Percentiles rank a stretch among this genome's conserved stretches.
Conservation (phyloP, 768 basidiomycete genomes). For the Kwoniella pini region DNA sequence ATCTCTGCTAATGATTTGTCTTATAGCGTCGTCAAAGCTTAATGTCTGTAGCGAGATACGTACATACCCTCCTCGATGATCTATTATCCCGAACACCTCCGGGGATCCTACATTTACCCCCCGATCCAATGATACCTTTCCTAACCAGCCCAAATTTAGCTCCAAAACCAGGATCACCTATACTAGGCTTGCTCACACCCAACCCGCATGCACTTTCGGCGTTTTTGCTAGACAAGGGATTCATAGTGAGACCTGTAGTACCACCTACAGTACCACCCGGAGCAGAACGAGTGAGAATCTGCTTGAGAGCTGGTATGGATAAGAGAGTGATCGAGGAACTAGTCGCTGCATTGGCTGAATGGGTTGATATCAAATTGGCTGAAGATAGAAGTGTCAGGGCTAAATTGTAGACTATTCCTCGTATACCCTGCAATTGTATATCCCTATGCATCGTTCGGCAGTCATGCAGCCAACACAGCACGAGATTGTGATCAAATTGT, state of each 20-base stretch:
- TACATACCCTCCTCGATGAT: slow-evolving; percentile 44
- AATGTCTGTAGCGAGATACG: slow-evolving; percentile 52
- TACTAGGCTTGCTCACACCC: slow-evolving; percentile 79
- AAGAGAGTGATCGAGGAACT: slow-evolving; percentile 65
- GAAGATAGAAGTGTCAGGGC: slow-evolving; percentile 7
- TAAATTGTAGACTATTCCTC: slow-evolving; percentile 12
- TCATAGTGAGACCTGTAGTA: slow-evolving; percentile 55
- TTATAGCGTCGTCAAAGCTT: slow-evolving; percentile 40
- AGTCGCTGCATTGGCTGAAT: slow-evolving; percentile 57
- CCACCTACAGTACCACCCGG: slow-evolving; percentile 86
- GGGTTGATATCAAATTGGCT: slow-evolving; percentile 35
- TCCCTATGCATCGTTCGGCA: too few relatives aligned
- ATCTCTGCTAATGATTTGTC: too few relatives aligned
- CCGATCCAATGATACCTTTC: slow-evolving; percentile 6
- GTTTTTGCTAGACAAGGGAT: slow-evolving; percentile 59
- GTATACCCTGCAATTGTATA: neutral
- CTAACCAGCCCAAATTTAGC: slow-evolving; percentile 25
- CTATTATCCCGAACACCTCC: slow-evolving; percentile 14
- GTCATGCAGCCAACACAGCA: too few relatives aligned
- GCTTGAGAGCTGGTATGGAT: slow-evolving; percentile 77
- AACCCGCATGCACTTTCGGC: slow-evolving; percentile 74
- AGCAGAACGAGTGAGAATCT: slow-evolving; percentile 80
- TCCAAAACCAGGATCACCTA: slow-evolving; percentile 65
- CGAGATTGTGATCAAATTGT: too few relatives aligned
- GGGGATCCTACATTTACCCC: slow-evolving; percentile 22